These are phyloP conservation scores for Apostasia ramifera DNA, from an alignment of 106 monocot species.

Conservation along the genomic window DNA sequence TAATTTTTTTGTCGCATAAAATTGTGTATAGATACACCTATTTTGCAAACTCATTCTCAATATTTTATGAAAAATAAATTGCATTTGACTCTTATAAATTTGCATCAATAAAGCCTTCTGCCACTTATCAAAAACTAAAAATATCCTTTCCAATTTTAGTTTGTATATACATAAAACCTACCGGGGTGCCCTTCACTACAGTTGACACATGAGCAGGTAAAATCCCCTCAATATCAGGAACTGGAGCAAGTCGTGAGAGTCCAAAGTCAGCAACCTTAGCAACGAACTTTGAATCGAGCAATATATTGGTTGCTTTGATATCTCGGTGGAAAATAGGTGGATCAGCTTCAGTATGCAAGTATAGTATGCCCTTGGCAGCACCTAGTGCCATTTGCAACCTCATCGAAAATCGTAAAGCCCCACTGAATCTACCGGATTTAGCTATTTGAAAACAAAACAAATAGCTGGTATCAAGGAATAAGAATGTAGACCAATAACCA, in stretches of 20 bases:
- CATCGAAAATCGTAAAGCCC: slow-evolving; percentile 7
- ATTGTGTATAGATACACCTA: background rate
- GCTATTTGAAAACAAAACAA: slow-evolving; percentile 20
- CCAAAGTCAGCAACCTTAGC: slow-evolving; percentile 99
- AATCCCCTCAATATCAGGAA: slow-evolving; percentile 57
- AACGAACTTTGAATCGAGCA: slow-evolving; percentile 72
- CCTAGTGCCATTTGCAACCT: slow-evolving; percentile 7
- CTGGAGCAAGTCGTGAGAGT: slow-evolving; percentile 83
- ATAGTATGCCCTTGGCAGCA: slow-evolving; percentile 5
- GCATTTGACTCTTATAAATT: background rate
- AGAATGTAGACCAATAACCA: background rate
- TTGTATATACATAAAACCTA: slow-evolving; percentile 17
- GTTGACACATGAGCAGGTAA: slow-evolving; percentile 81
- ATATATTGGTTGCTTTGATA: slow-evolving; percentile 92
- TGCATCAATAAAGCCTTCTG: background rate
- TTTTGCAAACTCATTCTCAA: background rate
- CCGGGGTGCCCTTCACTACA: slow-evolving; percentile 93
- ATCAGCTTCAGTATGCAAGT: slow-evolving; percentile 60
- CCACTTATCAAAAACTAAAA: background rate
- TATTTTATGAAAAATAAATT: too few relatives aligned
- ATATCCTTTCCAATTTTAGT: background rate
- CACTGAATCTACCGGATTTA: slow-evolving; percentile 19
- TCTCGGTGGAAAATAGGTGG: slow-evolving; percentile 94
- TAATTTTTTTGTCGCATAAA: too few relatives aligned
- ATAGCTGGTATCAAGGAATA: background rate